These are phyloP conservation scores for Dryas drummondii DNA, from an alignment of 306 rosid genomes.

Conservation along the genomic window DNA sequence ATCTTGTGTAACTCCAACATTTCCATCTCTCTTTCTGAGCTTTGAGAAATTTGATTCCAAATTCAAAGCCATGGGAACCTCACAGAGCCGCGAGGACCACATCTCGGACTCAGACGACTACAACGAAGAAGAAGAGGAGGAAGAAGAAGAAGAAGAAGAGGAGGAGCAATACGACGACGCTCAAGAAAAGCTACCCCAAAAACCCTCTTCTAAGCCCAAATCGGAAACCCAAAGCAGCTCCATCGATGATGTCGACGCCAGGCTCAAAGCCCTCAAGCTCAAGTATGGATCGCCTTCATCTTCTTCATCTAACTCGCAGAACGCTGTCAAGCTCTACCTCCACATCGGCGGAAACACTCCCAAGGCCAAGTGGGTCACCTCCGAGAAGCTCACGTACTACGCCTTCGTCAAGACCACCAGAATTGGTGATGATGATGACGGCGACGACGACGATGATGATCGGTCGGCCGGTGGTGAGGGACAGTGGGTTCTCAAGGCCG, in stretches of 20 bases:
- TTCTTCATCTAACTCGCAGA: slow-evolving; percentile 29
- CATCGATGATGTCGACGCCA: slow-evolving; percentile 68
- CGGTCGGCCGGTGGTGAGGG: slow-evolving; percentile 19
- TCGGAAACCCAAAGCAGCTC: slow-evolving; percentile 4
- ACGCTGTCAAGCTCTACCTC: slow-evolving; percentile 83
- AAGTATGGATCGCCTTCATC: slow-evolving; percentile 48
- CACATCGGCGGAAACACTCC: slow-evolving; percentile 87
- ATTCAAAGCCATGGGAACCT: slow-evolving; percentile 51
- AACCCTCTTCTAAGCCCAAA: slow-evolving; percentile 23
- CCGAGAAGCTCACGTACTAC: slow-evolving; percentile 56
- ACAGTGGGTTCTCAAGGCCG: slow-evolving; percentile 59
- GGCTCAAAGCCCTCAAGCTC: slow-evolving; percentile 68
- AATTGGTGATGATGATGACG: slow-evolving; percentile 26
- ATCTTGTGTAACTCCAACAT: background rate
- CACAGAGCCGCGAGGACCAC: slow-evolving; percentile 84
- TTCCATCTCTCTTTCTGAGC: background rate
- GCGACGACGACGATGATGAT: slow-evolving; percentile 32
- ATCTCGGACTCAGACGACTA: slow-evolving; percentile 54
- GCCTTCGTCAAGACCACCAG: slow-evolving; percentile 45
- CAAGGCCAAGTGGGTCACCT: slow-evolving; percentile 78
- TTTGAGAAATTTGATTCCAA: background rate
- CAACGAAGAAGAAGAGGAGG: slow-evolving; percentile 38
- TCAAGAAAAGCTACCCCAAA: background rate
- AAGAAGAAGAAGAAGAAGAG: slow-evolving; percentile 21
- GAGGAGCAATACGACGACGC: slow-evolving; percentile 43